phyloP scores from a whole-genome alignment of 108 stramenopile species.

The Skeletonema potamos region DNA sequence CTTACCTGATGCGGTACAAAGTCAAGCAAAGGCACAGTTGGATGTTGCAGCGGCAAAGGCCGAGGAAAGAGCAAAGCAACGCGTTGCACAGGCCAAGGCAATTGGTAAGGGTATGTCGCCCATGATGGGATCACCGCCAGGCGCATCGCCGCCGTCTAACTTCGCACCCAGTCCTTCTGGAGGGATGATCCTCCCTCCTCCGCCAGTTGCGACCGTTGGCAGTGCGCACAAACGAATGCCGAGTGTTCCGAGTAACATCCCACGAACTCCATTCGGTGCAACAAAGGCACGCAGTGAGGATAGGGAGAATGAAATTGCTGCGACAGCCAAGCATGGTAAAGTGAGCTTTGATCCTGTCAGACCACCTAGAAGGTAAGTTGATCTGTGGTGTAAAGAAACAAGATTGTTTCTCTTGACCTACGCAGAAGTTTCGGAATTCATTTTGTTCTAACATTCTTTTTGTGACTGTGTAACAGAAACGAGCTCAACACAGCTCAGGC shows the following conservation, averaged over 20 bases:
- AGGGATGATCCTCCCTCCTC: slow-evolving; percentile 13
- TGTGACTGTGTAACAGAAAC: slow-evolving; percentile 19
- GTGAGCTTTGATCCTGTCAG: slow-evolving; percentile 77
- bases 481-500: slow-evolving; percentile 63
- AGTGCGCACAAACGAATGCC: slow-evolving; percentile 2
- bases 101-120: not conserved
- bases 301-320: slow-evolving; percentile 69
- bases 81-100: slow-evolving; percentile 8
- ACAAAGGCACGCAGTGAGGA: slow-evolving; percentile 70
- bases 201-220: slow-evolving; percentile 1
- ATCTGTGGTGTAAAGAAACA: not conserved
- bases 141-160: not conserved
- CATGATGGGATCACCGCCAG: not conserved
- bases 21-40: slow-evolving; percentile 93
- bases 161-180: slow-evolving; percentile 9
- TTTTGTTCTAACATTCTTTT: not conserved
- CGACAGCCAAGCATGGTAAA: slow-evolving; percentile 66
- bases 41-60: slow-evolving; percentile 83
- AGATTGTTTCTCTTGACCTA: not conserved
- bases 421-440: not conserved
- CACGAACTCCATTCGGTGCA: slow-evolving; percentile 78
- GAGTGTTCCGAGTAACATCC: slow-evolving; percentile 30
- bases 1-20: slow-evolving; percentile 97
- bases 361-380: slow-evolving; percentile 67
- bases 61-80: slow-evolving; percentile 68